A percentile compares a stretch with the other conserved stretches of the same genome.
Evolutionary conservation across 1,284 basidiomycete genomes (phyloP).

Genomic region (Ganoderma sinense): DNA sequence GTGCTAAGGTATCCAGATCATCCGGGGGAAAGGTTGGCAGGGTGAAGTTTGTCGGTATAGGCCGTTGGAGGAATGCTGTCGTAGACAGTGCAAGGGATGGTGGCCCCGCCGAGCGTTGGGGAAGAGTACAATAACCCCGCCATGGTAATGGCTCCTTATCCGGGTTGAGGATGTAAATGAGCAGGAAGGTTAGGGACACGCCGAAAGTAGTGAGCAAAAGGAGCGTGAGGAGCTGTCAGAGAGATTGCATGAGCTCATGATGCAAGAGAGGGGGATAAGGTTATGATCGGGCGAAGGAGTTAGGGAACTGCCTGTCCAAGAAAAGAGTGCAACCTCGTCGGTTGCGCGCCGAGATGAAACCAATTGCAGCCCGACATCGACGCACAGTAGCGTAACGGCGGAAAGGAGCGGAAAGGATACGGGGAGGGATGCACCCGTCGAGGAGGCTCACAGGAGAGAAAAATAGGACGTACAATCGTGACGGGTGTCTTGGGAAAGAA

Average conservation of each 20-base stretch:
- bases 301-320: background rate
- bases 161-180: conserved; percentile 94
- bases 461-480: conserved; percentile 68
- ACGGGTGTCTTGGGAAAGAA: conserved; percentile 83
- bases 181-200: conserved; percentile 79
- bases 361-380: background rate
- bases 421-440: background rate
- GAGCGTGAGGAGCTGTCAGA: conserved; percentile 69
- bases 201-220: conserved; percentile 78
- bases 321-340: background rate
- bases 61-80: conserved; percentile 46
- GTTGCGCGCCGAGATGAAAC: background rate
- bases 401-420: background rate
- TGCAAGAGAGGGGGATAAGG: background rate
- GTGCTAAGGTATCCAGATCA: conserved; percentile 79
- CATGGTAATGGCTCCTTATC: conserved; percentile 96
- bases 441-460: background rate
- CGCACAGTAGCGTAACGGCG: background rate
- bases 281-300: background rate
- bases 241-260: conserved; percentile 3
- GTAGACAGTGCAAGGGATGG: conserved; percentile 48
- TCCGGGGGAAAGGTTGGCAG: conserved; percentile 65
- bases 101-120: conserved; percentile 51
- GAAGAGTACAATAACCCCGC: conserved; percentile 88
- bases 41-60: conserved; percentile 49